Conservation (phyloP, 139 green algal genomes). For the Zygnema circumcarinatum region DNA sequence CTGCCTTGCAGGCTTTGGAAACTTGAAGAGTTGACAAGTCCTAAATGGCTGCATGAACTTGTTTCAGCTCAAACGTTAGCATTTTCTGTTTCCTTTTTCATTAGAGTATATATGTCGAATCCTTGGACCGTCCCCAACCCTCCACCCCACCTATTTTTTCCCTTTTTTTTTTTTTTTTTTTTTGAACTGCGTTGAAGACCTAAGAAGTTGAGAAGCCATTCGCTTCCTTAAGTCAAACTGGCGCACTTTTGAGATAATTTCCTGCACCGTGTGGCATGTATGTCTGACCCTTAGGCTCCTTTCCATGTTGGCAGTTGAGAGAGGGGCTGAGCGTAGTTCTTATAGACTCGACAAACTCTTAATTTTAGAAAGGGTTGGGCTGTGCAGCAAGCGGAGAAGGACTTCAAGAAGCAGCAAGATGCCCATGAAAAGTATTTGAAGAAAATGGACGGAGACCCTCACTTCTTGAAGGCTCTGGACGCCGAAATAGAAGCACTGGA, state of each 20-base stretch:
- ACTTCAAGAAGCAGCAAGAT: slow-evolving; percentile 37
- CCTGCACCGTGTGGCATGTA: slow-evolving; percentile 2
- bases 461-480: slow-evolving; percentile 34
- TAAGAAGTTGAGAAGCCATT: too few relatives aligned
- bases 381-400: slow-evolving; percentile 48
- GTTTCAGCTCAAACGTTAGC: neutral
- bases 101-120: neutral
- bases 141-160: neutral
- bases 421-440: slow-evolving; percentile 37
- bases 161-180: too few relatives aligned
- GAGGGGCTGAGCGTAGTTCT: slow-evolving; percentile 4
- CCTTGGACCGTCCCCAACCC: neutral
- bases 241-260: neutral
- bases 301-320: slow-evolving; percentile 7
- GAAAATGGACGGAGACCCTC: slow-evolving; percentile 30
- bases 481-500: slow-evolving; percentile 21
- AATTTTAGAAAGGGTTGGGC: too few relatives aligned
- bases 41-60: neutral
- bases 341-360: neutral
- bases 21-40: neutral
- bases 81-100: neutral
- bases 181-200: too few relatives aligned
- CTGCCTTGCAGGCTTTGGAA: too few relatives aligned
- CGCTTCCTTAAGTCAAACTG: too few relatives aligned
- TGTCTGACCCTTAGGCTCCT: neutral